Conservation (phyloP, 2,329 filamentous ascomycete species). For the Aureobasidium sp. region DNA sequence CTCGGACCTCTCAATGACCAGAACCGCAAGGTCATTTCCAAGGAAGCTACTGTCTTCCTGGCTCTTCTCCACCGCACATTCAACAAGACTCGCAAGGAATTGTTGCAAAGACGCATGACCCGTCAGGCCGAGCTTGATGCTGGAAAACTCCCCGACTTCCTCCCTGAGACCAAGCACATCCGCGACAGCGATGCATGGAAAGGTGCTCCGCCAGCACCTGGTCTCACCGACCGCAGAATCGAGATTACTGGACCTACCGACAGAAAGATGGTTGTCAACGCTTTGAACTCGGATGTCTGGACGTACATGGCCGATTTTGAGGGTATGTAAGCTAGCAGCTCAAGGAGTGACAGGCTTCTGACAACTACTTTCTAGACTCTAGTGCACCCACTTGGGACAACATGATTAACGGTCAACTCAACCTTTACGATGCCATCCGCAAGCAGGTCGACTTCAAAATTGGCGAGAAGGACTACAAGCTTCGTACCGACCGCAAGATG, state of each 20-base stretch:
- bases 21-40: conserved; percentile 85
- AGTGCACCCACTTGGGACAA: conserved; percentile 97
- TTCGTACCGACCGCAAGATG: conserved; percentile 77
- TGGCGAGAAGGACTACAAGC: conserved; percentile 92
- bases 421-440: conserved; percentile 93
- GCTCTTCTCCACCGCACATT: conserved; percentile 92
- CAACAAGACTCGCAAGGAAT: conserved; percentile 77
- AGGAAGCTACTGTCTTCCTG: conserved; percentile 84
- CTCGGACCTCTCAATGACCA: conserved; percentile 70
- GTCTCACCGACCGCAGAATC: conserved; percentile 84
- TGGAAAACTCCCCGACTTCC: conserved; percentile 83
- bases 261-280: conserved; percentile 98
- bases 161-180: conserved; percentile 91
- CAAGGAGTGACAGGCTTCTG: neutral
- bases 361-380: conserved; percentile 56
- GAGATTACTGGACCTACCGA: conserved; percentile 98
- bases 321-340: conserved; percentile 49
- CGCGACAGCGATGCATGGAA: conserved; percentile 92
- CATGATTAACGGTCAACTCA: conserved; percentile 97
- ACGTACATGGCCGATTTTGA: conserved; percentile 99
- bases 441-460: conserved; percentile 94
- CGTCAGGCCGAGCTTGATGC: conserved; percentile 92
- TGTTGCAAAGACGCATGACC: conserved; percentile 77
- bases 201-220: conserved; percentile 83
- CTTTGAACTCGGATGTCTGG: conserved; percentile 90